Evolutionary conservation across 78 protist species (phyloP).

Genomic region (Dictyostelium capitatum): DNA sequence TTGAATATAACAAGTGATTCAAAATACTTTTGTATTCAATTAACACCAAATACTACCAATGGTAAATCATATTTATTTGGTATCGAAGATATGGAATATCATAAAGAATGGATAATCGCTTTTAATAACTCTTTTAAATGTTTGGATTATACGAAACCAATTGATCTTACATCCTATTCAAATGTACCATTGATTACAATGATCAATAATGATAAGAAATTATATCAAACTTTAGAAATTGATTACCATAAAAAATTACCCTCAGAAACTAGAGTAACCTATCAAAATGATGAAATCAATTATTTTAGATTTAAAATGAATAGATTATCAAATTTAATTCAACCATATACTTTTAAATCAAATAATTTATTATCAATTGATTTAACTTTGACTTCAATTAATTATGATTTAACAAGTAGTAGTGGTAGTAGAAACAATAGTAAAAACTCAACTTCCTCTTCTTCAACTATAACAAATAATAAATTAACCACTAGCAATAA

Average conservation of each 20-base stretch:
- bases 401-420: not conserved
- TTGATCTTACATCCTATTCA: not conserved
- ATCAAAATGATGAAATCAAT: conserved; percentile 33
- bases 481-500: not conserved
- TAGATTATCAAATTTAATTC: not conserved
- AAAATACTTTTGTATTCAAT: conserved; percentile 17
- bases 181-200: not conserved
- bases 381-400: not conserved
- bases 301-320: conserved; percentile 63
- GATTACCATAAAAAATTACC: conserved; percentile 61
- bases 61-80: conserved; percentile 19
- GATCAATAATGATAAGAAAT: not conserved
- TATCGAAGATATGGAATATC: conserved; percentile 1
- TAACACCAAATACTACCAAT: not conserved
- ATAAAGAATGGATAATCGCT: conserved; percentile 41
- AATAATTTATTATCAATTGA: conserved; percentile 10
- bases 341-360: not conserved
- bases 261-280: conserved; percentile 22
- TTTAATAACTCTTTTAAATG: not conserved
- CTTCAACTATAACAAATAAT: not conserved
- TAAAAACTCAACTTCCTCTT: not conserved
- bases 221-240: conserved; percentile 9
- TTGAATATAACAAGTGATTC: not conserved
- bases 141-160: not conserved
- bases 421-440: not conserved